Conservation (phyloP, 2,329 filamentous ascomycete genomes). For the Geosmithia putterillii region DNA sequence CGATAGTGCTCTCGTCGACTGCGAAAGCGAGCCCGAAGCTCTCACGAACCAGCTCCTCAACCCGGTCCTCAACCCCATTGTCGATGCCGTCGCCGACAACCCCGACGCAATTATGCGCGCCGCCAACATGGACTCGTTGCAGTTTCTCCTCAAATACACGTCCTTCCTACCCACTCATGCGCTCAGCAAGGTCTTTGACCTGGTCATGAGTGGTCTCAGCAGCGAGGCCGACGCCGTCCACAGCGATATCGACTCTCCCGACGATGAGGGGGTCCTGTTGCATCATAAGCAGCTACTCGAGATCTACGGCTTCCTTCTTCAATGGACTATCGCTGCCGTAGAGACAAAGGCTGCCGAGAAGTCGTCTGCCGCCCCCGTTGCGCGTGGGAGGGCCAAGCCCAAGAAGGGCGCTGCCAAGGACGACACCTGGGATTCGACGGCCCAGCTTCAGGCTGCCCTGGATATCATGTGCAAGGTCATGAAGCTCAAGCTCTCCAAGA, state of each 20-base stretch:
- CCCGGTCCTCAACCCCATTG: slow-evolving; percentile 76
- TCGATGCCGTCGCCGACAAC: slow-evolving; percentile 84
- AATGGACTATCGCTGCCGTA: slow-evolving; percentile 92
- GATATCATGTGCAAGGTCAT: slow-evolving; percentile 95
- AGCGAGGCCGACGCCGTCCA: slow-evolving; percentile 78
- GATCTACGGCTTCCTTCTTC: slow-evolving; percentile 84
- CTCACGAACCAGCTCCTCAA: slow-evolving; percentile 72
- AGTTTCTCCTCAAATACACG: slow-evolving; percentile 87
- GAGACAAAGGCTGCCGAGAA: slow-evolving; percentile 92
- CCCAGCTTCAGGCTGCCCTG: slow-evolving; percentile 76
- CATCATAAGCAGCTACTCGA: slow-evolving; percentile 89
- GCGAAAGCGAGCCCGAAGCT: slow-evolving; percentile 81
- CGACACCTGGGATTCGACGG: slow-evolving; percentile 74
- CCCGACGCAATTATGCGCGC: slow-evolving; percentile 76
- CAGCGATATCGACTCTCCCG: slow-evolving; percentile 69
- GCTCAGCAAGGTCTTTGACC: slow-evolving; percentile 85
- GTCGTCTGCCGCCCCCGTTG: slow-evolving; percentile 53
- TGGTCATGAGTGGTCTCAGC: slow-evolving; percentile 75
- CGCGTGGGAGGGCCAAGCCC: slow-evolving; percentile 60
- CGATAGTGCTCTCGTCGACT: slow-evolving; percentile 70
- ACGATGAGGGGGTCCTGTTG: slow-evolving; percentile 77
- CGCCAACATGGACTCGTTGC: slow-evolving; percentile 78
- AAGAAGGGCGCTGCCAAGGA: slow-evolving; percentile 74
- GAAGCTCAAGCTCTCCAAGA: slow-evolving; percentile 80
- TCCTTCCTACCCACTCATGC: slow-evolving; percentile 67